Evolutionary conservation across 306 rosid species (phyloP).

Genomic region (Erythrophleum fordii): DNA sequence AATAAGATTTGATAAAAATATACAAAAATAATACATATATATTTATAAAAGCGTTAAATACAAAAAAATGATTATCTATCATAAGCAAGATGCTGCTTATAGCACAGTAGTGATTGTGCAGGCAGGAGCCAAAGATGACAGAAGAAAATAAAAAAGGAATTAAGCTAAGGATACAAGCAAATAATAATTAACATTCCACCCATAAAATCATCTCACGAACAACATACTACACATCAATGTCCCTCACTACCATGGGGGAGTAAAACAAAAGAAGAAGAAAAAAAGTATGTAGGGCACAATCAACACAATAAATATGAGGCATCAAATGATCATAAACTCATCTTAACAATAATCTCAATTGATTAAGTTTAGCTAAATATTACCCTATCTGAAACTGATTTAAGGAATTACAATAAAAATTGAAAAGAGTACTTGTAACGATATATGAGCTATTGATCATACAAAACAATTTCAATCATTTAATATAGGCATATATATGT

Average conservation of each 20-base stretch:
- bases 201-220: constrained; percentile 9
- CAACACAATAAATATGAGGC: constrained; percentile 2
- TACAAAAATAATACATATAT: background rate
- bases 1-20: constrained; percentile 17
- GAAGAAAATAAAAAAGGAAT: constrained; percentile 20
- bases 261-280: background rate
- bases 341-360: constrained; percentile 10
- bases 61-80: background rate
- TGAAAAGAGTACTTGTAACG: constrained; percentile 11
- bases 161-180: constrained; percentile 10
- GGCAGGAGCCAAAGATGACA: constrained; percentile 2
- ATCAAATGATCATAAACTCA: constrained; percentile 25
- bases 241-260: background rate
- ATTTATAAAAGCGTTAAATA: background rate
- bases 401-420: constrained; percentile 13
- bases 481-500: constrained; percentile 14
- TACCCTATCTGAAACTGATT: background rate
- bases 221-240: background rate
- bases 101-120: background rate
- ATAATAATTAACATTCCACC: background rate
- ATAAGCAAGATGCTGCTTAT: background rate
- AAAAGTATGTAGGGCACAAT: background rate
- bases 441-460: constrained; percentile 2
- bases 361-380: constrained; percentile 22
- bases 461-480: constrained; percentile 23